These are phyloP conservation scores for Fusarium lyarnte DNA, from an alignment of 2,329 filamentous ascomycete species.

Conservation along the genomic window DNA sequence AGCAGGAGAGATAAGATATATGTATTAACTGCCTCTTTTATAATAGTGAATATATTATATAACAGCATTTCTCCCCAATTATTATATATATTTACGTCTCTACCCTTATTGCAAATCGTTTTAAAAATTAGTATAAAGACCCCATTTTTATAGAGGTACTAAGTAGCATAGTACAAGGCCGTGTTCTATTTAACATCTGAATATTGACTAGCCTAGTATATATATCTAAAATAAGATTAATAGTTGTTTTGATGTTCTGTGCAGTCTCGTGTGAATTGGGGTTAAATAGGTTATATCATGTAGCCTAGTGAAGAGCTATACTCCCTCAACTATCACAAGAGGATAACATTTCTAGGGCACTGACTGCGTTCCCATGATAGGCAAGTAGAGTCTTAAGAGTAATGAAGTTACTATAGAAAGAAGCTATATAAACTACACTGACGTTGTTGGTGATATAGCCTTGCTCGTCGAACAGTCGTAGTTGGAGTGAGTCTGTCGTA, in stretches of 20 bases:
- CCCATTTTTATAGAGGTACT: rapidly evolving
- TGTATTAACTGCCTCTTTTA: neutral
- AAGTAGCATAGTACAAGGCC: neutral
- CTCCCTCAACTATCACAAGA: neutral
- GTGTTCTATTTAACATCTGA: neutral
- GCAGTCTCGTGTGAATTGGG: neutral
- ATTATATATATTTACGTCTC: neutral
- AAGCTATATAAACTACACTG: neutral
- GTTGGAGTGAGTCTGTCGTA: neutral
- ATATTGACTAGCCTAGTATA: neutral
- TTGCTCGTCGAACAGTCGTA: neutral
- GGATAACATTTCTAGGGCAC: neutral
- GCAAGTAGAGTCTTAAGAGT: neutral
- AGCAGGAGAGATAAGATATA: neutral
- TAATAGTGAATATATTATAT: rapidly evolving
- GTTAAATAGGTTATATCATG: neutral
- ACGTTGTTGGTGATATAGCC: neutral
- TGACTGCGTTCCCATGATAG: rapidly evolving
- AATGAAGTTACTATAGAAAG: rapidly evolving
- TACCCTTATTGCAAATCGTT: neutral
- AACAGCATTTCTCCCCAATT: neutral
- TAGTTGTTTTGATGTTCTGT: neutral
- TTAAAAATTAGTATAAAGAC: neutral
- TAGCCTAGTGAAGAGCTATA: neutral
- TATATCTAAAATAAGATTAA: neutral